Conservation (phyloP, 2,329 filamentous ascomycete genomes). For the Talaromyces amestolkiae region DNA sequence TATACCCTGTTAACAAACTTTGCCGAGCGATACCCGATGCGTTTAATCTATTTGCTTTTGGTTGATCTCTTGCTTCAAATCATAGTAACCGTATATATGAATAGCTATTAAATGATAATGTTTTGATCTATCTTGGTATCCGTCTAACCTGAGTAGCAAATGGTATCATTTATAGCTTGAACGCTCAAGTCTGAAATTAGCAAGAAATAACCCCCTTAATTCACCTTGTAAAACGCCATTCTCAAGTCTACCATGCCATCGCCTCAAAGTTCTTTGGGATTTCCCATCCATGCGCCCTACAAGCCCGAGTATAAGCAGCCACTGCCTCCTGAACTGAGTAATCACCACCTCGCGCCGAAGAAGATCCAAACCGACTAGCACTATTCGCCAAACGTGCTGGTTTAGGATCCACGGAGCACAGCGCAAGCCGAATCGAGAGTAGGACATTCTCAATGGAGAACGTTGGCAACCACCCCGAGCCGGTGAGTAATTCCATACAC, state of each 20-base stretch:
- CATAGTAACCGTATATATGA: not conserved
- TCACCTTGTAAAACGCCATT: not conserved
- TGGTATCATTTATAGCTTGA: not conserved
- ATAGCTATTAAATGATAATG: not conserved
- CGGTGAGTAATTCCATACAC: conserved; percentile 81
- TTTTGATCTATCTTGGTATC: not conserved
- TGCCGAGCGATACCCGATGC: conserved; percentile 9
- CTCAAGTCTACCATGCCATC: conserved; percentile 29
- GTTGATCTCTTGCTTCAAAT: not conserved
- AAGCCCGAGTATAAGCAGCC: conserved; percentile 69
- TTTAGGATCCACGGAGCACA: conserved; percentile 64
- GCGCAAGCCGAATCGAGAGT: conserved; percentile 74
- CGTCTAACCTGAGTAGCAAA: not conserved
- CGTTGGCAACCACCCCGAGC: conserved; percentile 74
- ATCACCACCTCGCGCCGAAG: conserved; percentile 35
- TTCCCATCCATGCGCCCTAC: conserved; percentile 67
- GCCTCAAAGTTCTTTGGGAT: conserved; percentile 62
- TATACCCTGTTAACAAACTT: not conserved
- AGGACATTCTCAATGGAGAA: conserved; percentile 75
- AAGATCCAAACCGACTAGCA: not conserved
- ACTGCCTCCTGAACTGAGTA: conserved; percentile 71
- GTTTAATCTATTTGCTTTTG: not conserved
- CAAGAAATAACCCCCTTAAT: not conserved
- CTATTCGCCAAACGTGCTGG: conserved; percentile 65
- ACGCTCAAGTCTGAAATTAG: not conserved